phyloP scores from a whole-genome alignment of 2,329 filamentous ascomycete genomes.

The Alternaria ethzedia region DNA sequence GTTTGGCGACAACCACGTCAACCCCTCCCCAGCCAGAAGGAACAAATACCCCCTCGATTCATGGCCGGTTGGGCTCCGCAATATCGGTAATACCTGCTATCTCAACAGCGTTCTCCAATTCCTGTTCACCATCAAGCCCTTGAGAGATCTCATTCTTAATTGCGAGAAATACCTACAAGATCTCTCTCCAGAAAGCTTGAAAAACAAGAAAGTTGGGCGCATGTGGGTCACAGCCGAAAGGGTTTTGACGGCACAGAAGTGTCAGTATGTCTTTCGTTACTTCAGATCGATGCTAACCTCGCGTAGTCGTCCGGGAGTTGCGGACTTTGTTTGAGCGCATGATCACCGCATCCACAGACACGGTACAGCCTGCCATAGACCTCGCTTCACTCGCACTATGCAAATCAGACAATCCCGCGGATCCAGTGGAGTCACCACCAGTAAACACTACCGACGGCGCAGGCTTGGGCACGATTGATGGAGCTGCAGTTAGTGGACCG shows the following conservation, averaged over 20 bases:
- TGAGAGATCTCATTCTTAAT: slow-evolving; percentile 80
- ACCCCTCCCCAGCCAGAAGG: slow-evolving; percentile 20
- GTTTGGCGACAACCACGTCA: slow-evolving; percentile 20
- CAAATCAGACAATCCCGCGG: slow-evolving; percentile 55
- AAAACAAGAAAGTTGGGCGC: slow-evolving; percentile 76
- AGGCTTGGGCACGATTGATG: slow-evolving; percentile 52
- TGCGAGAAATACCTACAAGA: slow-evolving; percentile 75
- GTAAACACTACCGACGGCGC: slow-evolving; percentile 52
- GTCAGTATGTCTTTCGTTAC: slow-evolving; percentile 63
- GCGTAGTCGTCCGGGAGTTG: slow-evolving; percentile 76
- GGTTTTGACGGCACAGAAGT: slow-evolving; percentile 70
- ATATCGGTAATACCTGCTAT: slow-evolving; percentile 98
- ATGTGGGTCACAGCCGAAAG: slow-evolving; percentile 66
- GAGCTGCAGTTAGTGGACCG: slow-evolving; percentile 55
- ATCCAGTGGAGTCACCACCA: slow-evolving; percentile 49
- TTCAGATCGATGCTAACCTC: slow-evolving; percentile 16
- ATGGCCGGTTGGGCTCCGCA: slow-evolving; percentile 84
- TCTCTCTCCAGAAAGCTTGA: slow-evolving; percentile 67
- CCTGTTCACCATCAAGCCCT: slow-evolving; percentile 83
- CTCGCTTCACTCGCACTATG: slow-evolving; percentile 82
- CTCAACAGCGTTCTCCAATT: slow-evolving; percentile 96
- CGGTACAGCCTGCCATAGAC: slow-evolving; percentile 74
- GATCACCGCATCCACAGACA: slow-evolving; percentile 65
- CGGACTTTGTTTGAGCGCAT: slow-evolving; percentile 73
- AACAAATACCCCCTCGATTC: slow-evolving; percentile 49